phyloP scores from a whole-genome alignment of 352 stramenopile species.

The Phytophthora sp. region DNA sequence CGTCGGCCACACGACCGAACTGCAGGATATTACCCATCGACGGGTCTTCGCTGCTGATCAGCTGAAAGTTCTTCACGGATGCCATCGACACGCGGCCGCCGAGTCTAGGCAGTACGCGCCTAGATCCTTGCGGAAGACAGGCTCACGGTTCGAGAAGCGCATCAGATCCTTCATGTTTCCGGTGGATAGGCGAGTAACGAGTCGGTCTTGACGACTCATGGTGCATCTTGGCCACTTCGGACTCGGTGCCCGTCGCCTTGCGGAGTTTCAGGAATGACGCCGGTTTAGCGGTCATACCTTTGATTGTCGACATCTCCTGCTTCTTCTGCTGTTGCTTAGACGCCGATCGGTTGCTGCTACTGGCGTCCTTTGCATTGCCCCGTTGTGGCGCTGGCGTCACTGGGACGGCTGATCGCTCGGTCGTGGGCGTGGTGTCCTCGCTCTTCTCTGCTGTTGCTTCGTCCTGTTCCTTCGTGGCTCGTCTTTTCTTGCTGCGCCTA shows the following conservation, averaged over 20 bases:
- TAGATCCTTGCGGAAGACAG: constrained; percentile 85
- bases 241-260: constrained; percentile 69
- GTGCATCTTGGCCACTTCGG: constrained; percentile 79
- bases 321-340: constrained; percentile 27
- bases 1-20: constrained; percentile 89
- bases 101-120: constrained; percentile 89
- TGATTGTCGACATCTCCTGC: no score
- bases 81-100: constrained; percentile 83
- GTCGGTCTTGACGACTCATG: constrained; percentile 85
- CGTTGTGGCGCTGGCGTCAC: constrained; percentile 22
- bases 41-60: constrained; percentile 84
- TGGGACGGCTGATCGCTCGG: constrained; percentile 9
- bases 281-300: not conserved
- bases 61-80: constrained; percentile 91
- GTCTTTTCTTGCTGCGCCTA: constrained; percentile 40
- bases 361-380: constrained; percentile 20
- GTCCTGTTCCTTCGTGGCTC: constrained; percentile 20
- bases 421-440: not conserved
- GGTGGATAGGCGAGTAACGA: constrained; percentile 72
- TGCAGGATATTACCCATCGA: constrained; percentile 89
- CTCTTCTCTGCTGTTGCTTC: constrained; percentile 18
- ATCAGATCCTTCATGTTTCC: constrained; percentile 86
- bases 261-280: constrained; percentile 64
- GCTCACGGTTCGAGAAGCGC: constrained; percentile 88
- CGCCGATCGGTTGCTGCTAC: not conserved